A percentile compares a stretch with the other conserved stretches of the same genome.
Evolutionary conservation across 805 yeast species (phyloP).

Genomic region (Pichia cabralensis): DNA sequence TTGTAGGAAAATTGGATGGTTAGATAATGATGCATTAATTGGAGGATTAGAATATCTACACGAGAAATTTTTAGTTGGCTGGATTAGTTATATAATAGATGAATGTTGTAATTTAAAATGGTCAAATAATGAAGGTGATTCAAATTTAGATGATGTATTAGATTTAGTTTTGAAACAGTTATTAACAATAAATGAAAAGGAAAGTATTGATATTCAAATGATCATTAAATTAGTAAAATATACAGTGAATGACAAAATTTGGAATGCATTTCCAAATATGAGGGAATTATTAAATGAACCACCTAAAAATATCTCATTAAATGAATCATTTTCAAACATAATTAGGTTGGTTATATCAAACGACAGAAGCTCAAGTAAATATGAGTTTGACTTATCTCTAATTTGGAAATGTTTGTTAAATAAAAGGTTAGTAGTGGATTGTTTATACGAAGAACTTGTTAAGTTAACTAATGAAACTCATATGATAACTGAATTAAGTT

Average conservation of each 20-base stretch:
- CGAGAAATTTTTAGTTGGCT: conserved; percentile 63
- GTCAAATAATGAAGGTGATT: conserved; percentile 9
- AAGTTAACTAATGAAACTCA: conserved; percentile 8
- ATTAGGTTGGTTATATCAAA: too few species aligned
- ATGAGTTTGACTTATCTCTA: conserved; percentile 15
- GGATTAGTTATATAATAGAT: conserved; percentile 37
- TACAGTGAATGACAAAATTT: conserved; percentile 12
- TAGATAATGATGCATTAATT: conserved; percentile 49
- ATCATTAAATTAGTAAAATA: conserved; percentile 13
- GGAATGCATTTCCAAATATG: conserved; percentile 3
- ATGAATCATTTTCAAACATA: conserved; percentile 10
- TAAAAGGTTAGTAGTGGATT: conserved; percentile 12
- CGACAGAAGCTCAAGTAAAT: too few species aligned
- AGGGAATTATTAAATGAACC: background rate
- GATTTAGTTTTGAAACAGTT: conserved; percentile 15
- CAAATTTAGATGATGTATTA: conserved; percentile 7
- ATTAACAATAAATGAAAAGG: conserved; percentile 10
- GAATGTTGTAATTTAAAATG: conserved; percentile 14
- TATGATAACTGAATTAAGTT: conserved; percentile 5
- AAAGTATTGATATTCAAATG: conserved; percentile 14
- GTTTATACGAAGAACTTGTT: conserved; percentile 16
- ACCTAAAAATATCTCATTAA: background rate
- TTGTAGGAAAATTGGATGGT: conserved; percentile 45
- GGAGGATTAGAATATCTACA: conserved; percentile 83
- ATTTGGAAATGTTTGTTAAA: conserved; percentile 10